phyloP scores from a whole-genome alignment of 1,139 yeast genomes.

The Magnusiomyces starmeri region DNA sequence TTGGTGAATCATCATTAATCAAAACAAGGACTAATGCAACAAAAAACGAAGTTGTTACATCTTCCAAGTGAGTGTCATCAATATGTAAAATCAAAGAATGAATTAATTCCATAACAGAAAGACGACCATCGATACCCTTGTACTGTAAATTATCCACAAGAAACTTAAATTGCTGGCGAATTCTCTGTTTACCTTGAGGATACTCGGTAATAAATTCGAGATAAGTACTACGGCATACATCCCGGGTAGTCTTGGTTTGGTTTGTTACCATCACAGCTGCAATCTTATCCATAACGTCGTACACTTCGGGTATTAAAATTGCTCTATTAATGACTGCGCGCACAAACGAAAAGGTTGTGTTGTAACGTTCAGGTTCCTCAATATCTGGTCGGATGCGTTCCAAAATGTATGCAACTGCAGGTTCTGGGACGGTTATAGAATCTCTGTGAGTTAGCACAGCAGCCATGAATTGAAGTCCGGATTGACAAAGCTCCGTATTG shows the following conservation, averaged over 20 bases:
- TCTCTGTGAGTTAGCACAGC: conserved; percentile 63
- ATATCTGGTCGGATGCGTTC: conserved; percentile 79
- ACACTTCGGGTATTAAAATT: conserved; percentile 76
- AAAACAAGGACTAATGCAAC: conserved; percentile 73
- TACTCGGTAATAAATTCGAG: conserved; percentile 87
- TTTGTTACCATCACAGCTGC: conserved; percentile 85
- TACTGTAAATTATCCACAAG: conserved; percentile 79
- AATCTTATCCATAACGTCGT: conserved; percentile 79
- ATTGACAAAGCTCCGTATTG: conserved; percentile 74
- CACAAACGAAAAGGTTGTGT: conserved; percentile 77
- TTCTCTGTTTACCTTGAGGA: conserved; percentile 83
- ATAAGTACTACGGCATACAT: conserved; percentile 76
- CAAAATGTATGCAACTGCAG: conserved; percentile 68
- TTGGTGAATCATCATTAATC: conserved; percentile 70
- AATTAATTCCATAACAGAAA: conserved; percentile 83
- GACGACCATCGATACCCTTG: conserved; percentile 81
- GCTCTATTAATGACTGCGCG: conserved; percentile 69
- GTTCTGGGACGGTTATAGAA: conserved; percentile 58
- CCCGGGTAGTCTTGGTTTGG: conserved; percentile 76
- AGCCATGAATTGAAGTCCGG: conserved; percentile 67
- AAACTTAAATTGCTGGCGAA: conserved; percentile 76
- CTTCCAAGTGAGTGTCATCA: conserved; percentile 50
- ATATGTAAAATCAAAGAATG: conserved; percentile 64
- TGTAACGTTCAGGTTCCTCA: conserved; percentile 85
- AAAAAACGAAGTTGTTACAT: conserved; percentile 68